These are phyloP conservation scores for Suillus discolor DNA, from an alignment of 768 basidiomycete species.

Conservation along the genomic window DNA sequence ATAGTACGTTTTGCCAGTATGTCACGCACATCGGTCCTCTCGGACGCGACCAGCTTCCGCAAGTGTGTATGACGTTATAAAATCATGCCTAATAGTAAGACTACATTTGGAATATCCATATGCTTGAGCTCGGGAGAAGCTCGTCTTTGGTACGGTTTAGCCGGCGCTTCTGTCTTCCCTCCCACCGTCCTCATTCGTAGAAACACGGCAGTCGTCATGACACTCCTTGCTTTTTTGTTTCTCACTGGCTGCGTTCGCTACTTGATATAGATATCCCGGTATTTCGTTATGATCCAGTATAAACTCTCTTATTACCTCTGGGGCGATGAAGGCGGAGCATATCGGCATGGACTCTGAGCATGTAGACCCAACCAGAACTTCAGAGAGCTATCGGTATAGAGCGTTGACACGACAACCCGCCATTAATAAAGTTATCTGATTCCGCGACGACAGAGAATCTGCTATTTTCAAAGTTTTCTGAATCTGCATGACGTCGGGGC, in stretches of 20 bases:
- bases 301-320: constrained; percentile 66
- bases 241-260: constrained; percentile 55
- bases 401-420: background rate
- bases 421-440: background rate
- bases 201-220: constrained; percentile 41
- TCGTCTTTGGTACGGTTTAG: constrained; percentile 55
- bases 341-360: constrained; percentile 24
- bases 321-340: constrained; percentile 46
- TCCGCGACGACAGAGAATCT: no score
- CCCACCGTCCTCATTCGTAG: background rate
- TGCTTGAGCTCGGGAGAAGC: constrained; percentile 72
- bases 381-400: constrained; percentile 24
- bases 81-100: constrained; percentile 49
- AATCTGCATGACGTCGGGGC: background rate
- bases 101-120: constrained; percentile 55
- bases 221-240: constrained; percentile 45
- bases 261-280: constrained; percentile 51
- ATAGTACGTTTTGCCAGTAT: background rate
- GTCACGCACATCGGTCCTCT: background rate
- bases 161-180: constrained; percentile 1
- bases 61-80: constrained; percentile 52
- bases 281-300: constrained; percentile 51
- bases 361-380: constrained; percentile 18
- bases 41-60: constrained; percentile 19
- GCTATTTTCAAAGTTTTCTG: background rate